Evolutionary conservation across 2,329 filamentous ascomycete genomes (phyloP).

Genomic region (Thelonectria blattea): DNA sequence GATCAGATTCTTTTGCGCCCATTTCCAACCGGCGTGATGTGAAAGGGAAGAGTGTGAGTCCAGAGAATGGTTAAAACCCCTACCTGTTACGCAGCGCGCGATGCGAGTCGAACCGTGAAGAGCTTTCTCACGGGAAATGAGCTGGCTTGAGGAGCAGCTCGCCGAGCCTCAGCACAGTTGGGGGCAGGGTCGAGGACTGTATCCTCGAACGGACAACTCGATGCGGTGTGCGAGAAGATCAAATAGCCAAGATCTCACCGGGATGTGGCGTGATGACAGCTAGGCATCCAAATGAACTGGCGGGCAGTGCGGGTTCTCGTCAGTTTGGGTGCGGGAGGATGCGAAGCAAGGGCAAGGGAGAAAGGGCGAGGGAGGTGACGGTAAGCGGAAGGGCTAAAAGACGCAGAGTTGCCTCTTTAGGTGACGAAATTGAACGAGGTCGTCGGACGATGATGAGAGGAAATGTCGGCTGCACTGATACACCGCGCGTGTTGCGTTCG

Average conservation of each 20-base stretch:
- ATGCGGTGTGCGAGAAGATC: background rate
- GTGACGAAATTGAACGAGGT: conserved; percentile 3
- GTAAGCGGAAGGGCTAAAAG: conserved; percentile 2
- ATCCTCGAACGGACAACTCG: no score
- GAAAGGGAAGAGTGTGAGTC: conserved; percentile 4
- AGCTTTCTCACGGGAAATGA: background rate
- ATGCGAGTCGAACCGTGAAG: background rate
- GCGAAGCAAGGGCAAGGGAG: conserved; percentile 4
- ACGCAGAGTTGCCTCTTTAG: conserved; percentile 5
- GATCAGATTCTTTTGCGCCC: conserved; percentile 27
- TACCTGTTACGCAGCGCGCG: conserved; percentile 10
- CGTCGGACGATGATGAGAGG: conserved; percentile 2
- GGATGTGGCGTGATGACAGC: conserved; percentile 19
- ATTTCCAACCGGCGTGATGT: conserved; percentile 16
- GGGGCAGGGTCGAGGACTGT: background rate
- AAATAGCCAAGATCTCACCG: conserved; percentile 21
- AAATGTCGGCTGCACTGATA: conserved; percentile 6
- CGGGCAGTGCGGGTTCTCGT: conserved; percentile 14
- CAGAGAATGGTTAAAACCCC: conserved; percentile 7
- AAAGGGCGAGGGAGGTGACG: conserved; percentile 7
- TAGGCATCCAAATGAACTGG: conserved; percentile 21
- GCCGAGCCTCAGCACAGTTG: background rate
- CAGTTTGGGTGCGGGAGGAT: conserved; percentile 4
- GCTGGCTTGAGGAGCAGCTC: background rate
- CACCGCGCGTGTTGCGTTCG: conserved; percentile 16